A percentile compares a stretch with the other conserved stretches of the same genome.
Conservation (phyloP, 2,329 filamentous ascomycete species). For the Ophiostoma angusticollis region DNA sequence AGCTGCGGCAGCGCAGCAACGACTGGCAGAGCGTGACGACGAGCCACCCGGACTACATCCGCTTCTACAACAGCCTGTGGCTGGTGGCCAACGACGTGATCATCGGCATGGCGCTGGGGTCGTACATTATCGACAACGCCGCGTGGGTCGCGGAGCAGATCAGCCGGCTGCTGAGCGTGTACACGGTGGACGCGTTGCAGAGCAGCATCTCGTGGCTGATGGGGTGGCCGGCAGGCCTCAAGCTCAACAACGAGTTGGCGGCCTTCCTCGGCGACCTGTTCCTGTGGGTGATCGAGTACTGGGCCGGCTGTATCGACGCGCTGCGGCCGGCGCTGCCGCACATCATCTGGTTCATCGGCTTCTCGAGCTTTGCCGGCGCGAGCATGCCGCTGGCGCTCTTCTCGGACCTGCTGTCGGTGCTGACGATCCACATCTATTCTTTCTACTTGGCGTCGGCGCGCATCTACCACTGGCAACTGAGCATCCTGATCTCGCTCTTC, state of each 20-base stretch:
- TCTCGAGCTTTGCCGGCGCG: constrained; percentile 87
- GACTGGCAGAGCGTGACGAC: constrained; percentile 95
- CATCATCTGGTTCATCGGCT: constrained; percentile 84
- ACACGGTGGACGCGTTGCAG: constrained; percentile 79
- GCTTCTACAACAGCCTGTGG: constrained; percentile 98
- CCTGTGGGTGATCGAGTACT: constrained; percentile 97
- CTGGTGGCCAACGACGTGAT: constrained; percentile 98
- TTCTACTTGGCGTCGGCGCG: constrained; percentile 95
- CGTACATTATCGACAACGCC: constrained; percentile 93
- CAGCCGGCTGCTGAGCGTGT: constrained; percentile 59
- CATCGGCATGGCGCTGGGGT: constrained; percentile 90
- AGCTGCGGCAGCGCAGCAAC: constrained; percentile 72
- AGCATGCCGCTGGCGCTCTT: constrained; percentile 95
- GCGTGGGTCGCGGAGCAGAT: constrained; percentile 71
- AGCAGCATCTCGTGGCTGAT: constrained; percentile 90
- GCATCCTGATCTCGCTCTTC: constrained; percentile 93
- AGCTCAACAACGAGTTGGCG: constrained; percentile 87
- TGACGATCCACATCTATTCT: constrained; percentile 93
- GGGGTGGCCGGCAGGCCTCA: constrained; percentile 88
- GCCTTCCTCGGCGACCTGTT: constrained; percentile 92
- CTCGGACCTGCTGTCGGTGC: constrained; percentile 79
- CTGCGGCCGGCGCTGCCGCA: constrained; percentile 70
- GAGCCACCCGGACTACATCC: constrained; percentile 93
- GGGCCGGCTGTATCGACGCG: constrained; percentile 69
- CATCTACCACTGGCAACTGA: constrained; percentile 98